Evolutionary conservation across 2,329 filamentous ascomycete genomes (phyloP).

Genomic region (Pleomassaria siparia): DNA sequence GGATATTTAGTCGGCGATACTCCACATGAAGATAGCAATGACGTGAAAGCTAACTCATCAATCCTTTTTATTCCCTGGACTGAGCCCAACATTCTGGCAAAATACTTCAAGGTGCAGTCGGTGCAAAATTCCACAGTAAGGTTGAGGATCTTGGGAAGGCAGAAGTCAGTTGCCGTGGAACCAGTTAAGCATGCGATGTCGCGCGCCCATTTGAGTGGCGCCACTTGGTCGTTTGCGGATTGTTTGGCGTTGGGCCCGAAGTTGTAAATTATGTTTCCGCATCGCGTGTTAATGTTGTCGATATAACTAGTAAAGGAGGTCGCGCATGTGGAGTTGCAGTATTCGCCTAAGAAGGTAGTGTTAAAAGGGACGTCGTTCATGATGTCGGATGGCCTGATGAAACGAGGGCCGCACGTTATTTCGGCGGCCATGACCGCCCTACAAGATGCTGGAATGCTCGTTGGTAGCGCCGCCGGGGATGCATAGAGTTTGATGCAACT

Average conservation of each 20-base stretch:
- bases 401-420: background rate
- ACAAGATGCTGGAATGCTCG: background rate
- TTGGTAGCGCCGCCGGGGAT: background rate
- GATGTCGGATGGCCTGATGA: background rate
- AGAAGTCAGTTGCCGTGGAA: background rate
- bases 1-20: background rate
- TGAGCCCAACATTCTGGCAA: background rate
- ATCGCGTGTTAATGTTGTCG: background rate
- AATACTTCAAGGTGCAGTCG: background rate
- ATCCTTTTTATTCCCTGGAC: background rate
- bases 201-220: background rate
- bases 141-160: background rate
- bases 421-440: background rate
- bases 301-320: background rate
- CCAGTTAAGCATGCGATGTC: background rate
- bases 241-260: background rate
- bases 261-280: background rate
- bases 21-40: background rate
- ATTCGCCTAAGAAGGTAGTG: background rate
- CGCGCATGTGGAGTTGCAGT: background rate
- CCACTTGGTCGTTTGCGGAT: background rate
- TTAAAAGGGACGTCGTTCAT: background rate
- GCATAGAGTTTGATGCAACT: background rate
- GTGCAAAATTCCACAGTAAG: background rate
- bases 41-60: background rate